Percentiles rank a stretch among this genome's conserved stretches.
Evolutionary conservation across 2,329 filamentous ascomycete species (phyloP).

Genomic region (Fusarium coicis): DNA sequence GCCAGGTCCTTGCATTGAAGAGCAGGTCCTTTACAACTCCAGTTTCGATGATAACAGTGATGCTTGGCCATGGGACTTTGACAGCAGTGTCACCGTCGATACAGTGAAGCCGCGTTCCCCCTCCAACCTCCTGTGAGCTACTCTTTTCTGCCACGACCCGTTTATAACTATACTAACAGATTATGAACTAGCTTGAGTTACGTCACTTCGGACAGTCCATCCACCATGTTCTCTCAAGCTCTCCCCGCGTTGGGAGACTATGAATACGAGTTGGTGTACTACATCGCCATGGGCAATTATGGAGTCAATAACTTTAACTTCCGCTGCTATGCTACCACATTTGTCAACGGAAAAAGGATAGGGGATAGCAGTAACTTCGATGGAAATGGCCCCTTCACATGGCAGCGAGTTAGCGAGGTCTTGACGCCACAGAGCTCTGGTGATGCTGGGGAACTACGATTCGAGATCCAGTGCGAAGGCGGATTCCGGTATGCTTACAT

Average conservation of each 20-base stretch:
- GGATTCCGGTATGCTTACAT: not conserved
- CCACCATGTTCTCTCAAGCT: not conserved
- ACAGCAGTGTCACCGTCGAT: not conserved
- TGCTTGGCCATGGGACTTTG: not conserved
- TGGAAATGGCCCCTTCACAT: not conserved
- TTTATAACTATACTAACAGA: not conserved
- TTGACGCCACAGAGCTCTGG: not conserved
- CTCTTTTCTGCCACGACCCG: not conserved
- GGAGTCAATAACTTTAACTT: not conserved
- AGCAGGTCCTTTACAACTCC: conserved; percentile 3
- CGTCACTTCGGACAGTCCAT: not conserved
- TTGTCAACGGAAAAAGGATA: not conserved
- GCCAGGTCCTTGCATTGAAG: not conserved
- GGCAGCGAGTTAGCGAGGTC: not conserved
- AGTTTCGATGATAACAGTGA: not conserved
- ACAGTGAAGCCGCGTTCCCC: not conserved
- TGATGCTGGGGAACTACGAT: not conserved
- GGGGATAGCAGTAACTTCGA: not conserved
- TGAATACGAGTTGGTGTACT: not conserved
- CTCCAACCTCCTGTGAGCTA: not conserved
- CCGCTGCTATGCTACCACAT: not conserved
- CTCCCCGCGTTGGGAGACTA: not conserved
- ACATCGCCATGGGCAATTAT: not conserved
- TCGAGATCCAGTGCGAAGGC: not conserved
- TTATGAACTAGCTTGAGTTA: not conserved